Evolutionary conservation across 768 basidiomycete genomes (phyloP).

Genomic region (Tulasnella sp.): DNA sequence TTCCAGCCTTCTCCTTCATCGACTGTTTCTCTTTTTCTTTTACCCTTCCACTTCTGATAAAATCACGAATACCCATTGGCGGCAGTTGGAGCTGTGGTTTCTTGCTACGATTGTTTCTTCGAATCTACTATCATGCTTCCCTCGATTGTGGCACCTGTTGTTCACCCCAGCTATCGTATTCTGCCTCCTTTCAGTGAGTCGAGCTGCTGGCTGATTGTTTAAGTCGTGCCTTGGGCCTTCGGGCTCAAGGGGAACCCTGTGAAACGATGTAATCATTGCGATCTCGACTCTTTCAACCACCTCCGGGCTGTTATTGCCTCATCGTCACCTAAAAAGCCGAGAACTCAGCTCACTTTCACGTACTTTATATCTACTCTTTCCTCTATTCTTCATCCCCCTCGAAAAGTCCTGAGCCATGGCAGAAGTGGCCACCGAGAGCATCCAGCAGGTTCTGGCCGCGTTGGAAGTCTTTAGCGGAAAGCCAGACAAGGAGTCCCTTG

Average conservation of each 20-base stretch:
- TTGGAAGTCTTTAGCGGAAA: constrained; percentile 71
- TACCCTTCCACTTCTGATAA: neutral
- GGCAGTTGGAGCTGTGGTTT: constrained; percentile 47
- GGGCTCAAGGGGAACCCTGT: constrained; percentile 14
- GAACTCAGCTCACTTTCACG: neutral
- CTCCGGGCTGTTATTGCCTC: constrained; percentile 1
- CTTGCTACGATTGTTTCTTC: constrained; percentile 32
- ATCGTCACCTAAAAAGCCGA: neutral
- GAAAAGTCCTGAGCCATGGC: constrained; percentile 27
- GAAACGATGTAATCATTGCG: constrained; percentile 19
- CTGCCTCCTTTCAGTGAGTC: neutral
- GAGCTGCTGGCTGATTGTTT: neutral
- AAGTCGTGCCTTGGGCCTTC: neutral
- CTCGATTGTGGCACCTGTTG: neutral
- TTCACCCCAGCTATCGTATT: neutral
- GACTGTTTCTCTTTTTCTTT: constrained; percentile 37
- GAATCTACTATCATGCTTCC: neutral
- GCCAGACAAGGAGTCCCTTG: constrained; percentile 78
- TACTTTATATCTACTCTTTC: constrained; percentile 6
- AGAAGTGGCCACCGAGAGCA: constrained; percentile 27
- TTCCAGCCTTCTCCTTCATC: neutral
- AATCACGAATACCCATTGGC: constrained; percentile 39
- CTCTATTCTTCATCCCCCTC: neutral
- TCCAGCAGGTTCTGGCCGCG: constrained; percentile 57
- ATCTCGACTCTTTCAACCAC: constrained; percentile 15